These are phyloP conservation scores for Ascodesmis nigricans DNA, from an alignment of 495 filamentous ascomycete species.

Conservation along the genomic window DNA sequence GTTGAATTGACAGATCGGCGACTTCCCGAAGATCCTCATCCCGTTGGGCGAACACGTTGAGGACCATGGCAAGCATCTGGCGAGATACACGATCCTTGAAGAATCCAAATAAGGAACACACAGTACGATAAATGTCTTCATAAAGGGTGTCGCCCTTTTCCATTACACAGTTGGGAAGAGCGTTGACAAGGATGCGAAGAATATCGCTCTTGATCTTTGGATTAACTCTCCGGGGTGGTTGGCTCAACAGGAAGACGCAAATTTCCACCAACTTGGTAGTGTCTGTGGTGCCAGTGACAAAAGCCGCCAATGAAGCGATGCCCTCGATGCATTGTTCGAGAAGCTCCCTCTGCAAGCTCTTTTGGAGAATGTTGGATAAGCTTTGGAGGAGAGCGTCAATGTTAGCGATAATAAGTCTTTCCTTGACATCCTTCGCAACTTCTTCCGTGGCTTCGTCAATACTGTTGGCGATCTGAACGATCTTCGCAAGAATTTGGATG, in stretches of 20 bases:
- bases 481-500: conserved; percentile 45
- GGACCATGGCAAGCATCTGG: conserved; percentile 44
- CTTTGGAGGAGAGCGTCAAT: conserved; percentile 43
- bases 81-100: conserved; percentile 62
- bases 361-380: conserved; percentile 41
- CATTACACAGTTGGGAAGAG: conserved; percentile 40
- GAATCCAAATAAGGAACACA: conserved; percentile 60
- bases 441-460: conserved; percentile 29
- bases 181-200: conserved; percentile 49
- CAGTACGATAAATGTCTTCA: conserved; percentile 35
- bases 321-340: conserved; percentile 57
- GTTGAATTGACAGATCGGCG: conserved; percentile 47
- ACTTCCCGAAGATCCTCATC: conserved; percentile 38
- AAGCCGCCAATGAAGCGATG: conserved; percentile 49
- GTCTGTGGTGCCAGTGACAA: conserved; percentile 45
- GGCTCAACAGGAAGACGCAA: conserved; percentile 55
- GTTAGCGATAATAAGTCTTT: conserved; percentile 44
- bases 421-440: conserved; percentile 37
- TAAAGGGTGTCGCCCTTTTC: conserved; percentile 35
- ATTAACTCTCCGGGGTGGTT: conserved; percentile 58
- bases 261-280: conserved; percentile 53
- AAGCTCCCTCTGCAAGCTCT: conserved; percentile 41
- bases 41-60: conserved; percentile 42
- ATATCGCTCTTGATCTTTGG: conserved; percentile 65
- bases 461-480: conserved; percentile 31